Evolutionary conservation across 2,329 filamentous ascomycete genomes (phyloP).

Genomic region (Xylariales sp.): DNA sequence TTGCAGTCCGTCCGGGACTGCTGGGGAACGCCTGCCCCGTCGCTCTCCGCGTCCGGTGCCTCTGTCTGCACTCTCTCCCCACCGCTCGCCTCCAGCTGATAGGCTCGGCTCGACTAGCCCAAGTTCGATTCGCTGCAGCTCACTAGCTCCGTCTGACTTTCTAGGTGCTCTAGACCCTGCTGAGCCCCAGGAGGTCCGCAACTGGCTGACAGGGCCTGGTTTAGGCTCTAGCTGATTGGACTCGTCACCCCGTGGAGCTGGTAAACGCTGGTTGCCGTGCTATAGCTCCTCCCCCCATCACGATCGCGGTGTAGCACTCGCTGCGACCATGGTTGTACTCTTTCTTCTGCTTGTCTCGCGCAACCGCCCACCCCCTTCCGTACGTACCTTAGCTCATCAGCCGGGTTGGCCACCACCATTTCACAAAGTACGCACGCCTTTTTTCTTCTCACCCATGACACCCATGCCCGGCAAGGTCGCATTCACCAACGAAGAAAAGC

Average conservation of each 20-base stretch:
- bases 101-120: background rate
- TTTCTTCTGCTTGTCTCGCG: background rate
- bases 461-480: constrained; percentile 4
- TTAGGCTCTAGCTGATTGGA: constrained; percentile 3
- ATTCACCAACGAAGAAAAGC: no score
- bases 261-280: background rate
- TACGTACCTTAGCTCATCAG: no score
- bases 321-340: constrained; percentile 1
- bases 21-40: no score
- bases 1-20: no score
- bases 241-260: background rate
- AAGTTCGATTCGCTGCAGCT: constrained; percentile 2
- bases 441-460: constrained; percentile 1
- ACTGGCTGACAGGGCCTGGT: constrained; percentile 3
- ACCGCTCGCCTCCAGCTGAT: no score
- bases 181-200: background rate
- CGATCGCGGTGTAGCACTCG: constrained; percentile 2
- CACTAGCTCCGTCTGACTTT: background rate
- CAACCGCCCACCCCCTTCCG: constrained; percentile 1
- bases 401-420: no score
- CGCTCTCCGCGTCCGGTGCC: no score
- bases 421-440: no score
- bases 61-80: background rate
- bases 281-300: constrained; percentile 5
- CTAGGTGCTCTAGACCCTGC: constrained; percentile 6